A percentile compares a stretch with the other conserved stretches of the same genome.
Evolutionary conservation across 208 protist genomes (phyloP).

Genomic region (Trypanosoma melophagium): DNA sequence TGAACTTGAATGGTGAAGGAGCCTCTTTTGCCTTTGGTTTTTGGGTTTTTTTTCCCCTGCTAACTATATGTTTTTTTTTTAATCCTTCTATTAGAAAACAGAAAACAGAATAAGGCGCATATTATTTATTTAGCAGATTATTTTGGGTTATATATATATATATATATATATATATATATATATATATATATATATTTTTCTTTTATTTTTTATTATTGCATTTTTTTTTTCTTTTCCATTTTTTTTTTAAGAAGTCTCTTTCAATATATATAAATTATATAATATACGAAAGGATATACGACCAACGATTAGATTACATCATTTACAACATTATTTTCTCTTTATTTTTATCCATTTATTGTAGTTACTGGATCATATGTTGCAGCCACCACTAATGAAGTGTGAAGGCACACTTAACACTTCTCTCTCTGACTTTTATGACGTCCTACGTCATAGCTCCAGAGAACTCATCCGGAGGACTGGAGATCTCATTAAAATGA

Average conservation of each 20-base stretch:
- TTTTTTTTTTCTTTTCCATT: neutral
- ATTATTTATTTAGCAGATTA: neutral
- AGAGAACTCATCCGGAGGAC: conserved; percentile 9
- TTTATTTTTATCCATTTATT: neutral
- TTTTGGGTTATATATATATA: no score
- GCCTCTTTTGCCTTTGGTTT: neutral
- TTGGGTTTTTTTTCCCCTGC: conserved; percentile 8
- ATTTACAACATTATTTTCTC: neutral
- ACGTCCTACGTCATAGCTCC: conserved; percentile 14
- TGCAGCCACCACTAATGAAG: neutral
- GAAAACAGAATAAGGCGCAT: no score
- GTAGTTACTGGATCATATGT: no score
- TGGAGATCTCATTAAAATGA: conserved; percentile 9
- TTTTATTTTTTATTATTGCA: no score
- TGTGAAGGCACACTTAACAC: neutral
- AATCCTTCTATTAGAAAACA: conserved; percentile 2
- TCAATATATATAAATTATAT: neutral
- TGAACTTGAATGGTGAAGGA: neutral
- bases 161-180: no score
- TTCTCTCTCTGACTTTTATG: conserved; percentile 19
- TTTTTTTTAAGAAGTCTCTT: no score
- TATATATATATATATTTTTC: no score
- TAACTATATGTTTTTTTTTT: conserved; percentile 21
- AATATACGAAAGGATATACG: neutral
- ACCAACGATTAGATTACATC: no score